Conservation (phyloP, 2,329 filamentous ascomycete genomes). For the Penicillium sp. region DNA sequence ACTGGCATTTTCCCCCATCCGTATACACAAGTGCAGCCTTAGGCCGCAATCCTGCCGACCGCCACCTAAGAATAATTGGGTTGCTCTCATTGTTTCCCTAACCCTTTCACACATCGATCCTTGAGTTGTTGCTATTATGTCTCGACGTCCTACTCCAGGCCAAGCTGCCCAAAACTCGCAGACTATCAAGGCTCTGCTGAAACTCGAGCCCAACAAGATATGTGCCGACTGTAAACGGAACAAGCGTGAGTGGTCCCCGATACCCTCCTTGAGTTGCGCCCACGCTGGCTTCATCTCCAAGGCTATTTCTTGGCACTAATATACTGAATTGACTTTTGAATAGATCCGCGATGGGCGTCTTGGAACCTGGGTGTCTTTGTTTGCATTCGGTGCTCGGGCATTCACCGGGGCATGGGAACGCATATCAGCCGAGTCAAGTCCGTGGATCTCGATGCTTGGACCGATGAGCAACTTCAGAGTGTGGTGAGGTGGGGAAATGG, state of each 20-base stretch:
- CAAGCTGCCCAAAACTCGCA: constrained; percentile 88
- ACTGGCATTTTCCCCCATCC: constrained; percentile 20
- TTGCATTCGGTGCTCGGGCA: constrained; percentile 97
- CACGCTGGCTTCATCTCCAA: constrained; percentile 8
- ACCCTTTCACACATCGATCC: constrained; percentile 7
- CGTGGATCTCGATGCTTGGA: constrained; percentile 97
- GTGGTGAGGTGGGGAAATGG: constrained; percentile 94
- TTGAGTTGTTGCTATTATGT: constrained; percentile 28
- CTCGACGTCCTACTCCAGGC: constrained; percentile 65
- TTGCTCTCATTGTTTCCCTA: constrained; percentile 19
- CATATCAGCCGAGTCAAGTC: constrained; percentile 98
- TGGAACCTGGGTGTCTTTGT: constrained; percentile 98
- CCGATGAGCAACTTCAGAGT: constrained; percentile 93
- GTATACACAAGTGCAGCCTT: constrained; percentile 20
- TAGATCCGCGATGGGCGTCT: constrained; percentile 97
- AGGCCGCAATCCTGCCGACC: constrained; percentile 27
- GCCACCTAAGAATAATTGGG: constrained; percentile 27
- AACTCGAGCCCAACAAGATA: constrained; percentile 91
- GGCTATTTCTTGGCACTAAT: background rate
- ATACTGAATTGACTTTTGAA: constrained; percentile 15
- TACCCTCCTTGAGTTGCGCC: constrained; percentile 10
- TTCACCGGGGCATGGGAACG: constrained; percentile 97
- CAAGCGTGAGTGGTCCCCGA: constrained; percentile 66
- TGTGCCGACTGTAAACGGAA: constrained; percentile 99
- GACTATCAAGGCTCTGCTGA: constrained; percentile 91